Conservation (phyloP, 2,329 filamentous ascomycete genomes). For the Akanthomyces muscarius region DNA sequence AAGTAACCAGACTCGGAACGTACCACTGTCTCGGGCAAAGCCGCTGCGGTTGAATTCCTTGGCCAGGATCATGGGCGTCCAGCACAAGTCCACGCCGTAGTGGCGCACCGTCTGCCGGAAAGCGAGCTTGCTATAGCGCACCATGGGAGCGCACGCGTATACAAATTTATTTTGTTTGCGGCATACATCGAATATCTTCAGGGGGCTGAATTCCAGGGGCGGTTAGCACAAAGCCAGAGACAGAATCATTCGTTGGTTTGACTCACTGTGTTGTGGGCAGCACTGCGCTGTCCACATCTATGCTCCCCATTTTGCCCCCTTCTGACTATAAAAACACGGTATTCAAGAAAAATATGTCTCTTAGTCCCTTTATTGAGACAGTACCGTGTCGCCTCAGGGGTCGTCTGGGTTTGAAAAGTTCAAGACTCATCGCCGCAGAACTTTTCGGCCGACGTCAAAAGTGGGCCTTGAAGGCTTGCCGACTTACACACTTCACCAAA, state of each 20-base stretch:
- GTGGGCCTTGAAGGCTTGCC: not conserved
- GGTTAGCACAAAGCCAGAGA: not conserved
- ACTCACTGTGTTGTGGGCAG: conserved; percentile 17
- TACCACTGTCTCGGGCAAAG: conserved; percentile 58
- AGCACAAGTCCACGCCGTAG: conserved; percentile 63
- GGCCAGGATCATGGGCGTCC: conserved; percentile 69
- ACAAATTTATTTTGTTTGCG: conserved; percentile 50
- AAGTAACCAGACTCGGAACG: conserved; percentile 16
- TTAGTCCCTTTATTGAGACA: not conserved
- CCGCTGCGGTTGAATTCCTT: conserved; percentile 64
- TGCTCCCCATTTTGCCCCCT: conserved; percentile 1
- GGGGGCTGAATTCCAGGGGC: conserved; percentile 38
- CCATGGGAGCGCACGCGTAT: conserved; percentile 63
- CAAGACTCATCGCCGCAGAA: not conserved
- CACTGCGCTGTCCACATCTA: conserved; percentile 7
- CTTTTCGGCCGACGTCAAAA: conserved; percentile 10
- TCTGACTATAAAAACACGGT: not conserved
- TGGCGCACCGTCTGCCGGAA: conserved; percentile 64
- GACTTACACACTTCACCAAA: not conserved
- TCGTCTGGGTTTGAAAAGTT: not conserved
- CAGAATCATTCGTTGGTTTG: not conserved
- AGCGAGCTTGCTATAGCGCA: conserved; percentile 64
- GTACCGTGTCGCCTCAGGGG: not conserved
- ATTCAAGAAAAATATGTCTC: too few species aligned
- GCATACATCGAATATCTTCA: conserved; percentile 56